A percentile compares a stretch with the other conserved stretches of the same genome.
Conservation (phyloP, 1,139 yeast genomes). For the Geotrichum europaeum region DNA sequence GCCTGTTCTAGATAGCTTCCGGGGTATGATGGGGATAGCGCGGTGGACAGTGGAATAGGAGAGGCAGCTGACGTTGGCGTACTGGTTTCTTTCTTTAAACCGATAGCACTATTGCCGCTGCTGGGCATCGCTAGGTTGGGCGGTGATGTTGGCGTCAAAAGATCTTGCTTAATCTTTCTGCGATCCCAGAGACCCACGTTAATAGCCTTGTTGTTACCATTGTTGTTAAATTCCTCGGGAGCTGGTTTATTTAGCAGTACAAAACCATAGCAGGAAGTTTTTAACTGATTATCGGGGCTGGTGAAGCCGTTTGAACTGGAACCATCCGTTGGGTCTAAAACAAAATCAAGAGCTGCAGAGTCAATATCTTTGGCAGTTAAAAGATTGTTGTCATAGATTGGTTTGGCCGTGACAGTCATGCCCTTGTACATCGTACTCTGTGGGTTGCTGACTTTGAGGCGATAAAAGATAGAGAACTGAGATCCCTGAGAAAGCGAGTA, state of each 20-base stretch:
- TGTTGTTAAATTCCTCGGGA: neutral
- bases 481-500: neutral
- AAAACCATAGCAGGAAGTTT: neutral
- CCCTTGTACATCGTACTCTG: neutral
- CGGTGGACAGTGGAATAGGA: neutral
- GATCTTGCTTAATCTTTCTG: neutral
- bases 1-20: neutral
- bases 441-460: neutral
- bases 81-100: neutral
- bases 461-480: neutral
- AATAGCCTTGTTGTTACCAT: neutral
- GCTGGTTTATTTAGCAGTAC: neutral
- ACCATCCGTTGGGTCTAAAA: neutral
- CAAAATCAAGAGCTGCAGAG: neutral
- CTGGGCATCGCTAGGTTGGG: neutral
- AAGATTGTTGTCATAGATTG: constrained; percentile 1
- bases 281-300: neutral
- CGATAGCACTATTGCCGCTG: neutral
- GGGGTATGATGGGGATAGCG: neutral
- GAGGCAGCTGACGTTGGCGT: neutral
- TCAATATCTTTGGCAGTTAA: neutral
- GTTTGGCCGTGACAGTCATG: neutral
- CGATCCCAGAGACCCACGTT: neutral
- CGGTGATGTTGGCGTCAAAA: neutral
- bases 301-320: neutral